Base-by-base conservation (phyloP, 306 rosid species). In the Citrullus colocynthis region DNA sequence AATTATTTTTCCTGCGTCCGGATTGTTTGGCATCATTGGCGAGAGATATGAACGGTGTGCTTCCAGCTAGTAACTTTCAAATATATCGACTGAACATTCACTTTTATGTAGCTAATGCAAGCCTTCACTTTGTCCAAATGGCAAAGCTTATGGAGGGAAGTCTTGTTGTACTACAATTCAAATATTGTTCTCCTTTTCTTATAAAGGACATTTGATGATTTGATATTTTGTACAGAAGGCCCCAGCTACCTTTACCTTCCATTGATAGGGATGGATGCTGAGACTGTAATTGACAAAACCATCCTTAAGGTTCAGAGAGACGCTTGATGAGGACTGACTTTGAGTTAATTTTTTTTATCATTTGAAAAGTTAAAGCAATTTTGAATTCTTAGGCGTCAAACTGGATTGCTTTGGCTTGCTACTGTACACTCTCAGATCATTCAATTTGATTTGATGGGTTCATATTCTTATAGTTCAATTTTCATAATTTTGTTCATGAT, bases 371-470 rank as follows among this genome's bases (percentile, higher is more conserved):
- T 24, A 59, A 60, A 76, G 42, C 21, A 59, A 76, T 41, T 59
- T 59, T 37, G 52, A 45, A 59, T 76, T 74, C 28, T 71, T 7
- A 48, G 58, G 60, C 41, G 24, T 72, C 59, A 72, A 72, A 14
- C 24, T 28, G 42, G 28, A 72, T 28, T 28, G 44, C 55, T 49
- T 49, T 70, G 48, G 37, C 57, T 70, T 70, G 39, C 36, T 70
- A 13, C 37, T 70, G 39, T 70, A 6, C 58, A 45, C 39, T 51
- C 16, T 16, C 77, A 51, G 77, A 73, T 30, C 61, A 14, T 73
- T 72, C 59, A 72, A 48, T 72, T 73, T 73, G 59, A 28, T 51
- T 49, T 28, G 60, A 49, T 73, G 77, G 60, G 77, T 73, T 48
- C 77, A 15, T 15, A 15, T 30, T 48, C 6, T 71, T 6, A n/a